Percentiles rank a stretch among this genome's conserved stretches.
phyloP scores from a whole-genome alignment of 2,329 filamentous ascomycete species.

The Xylaria sp. region DNA sequence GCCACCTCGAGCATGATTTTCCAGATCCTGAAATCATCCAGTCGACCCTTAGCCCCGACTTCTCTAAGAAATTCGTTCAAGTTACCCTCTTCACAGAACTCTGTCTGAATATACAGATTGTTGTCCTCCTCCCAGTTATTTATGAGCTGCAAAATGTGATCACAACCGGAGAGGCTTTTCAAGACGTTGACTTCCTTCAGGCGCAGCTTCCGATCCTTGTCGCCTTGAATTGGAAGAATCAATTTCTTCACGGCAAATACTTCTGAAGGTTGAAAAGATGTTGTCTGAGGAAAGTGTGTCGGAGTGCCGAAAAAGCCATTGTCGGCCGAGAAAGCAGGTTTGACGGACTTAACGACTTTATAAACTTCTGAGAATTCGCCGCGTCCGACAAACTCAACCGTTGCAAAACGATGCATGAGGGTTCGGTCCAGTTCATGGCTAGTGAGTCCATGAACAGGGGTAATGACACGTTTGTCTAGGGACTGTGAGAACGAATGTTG shows the following conservation, averaged over 20 bases:
- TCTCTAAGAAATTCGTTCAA: slow-evolving; percentile 86
- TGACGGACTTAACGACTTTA: slow-evolving; percentile 68
- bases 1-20: slow-evolving; percentile 92
- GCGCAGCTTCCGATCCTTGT: slow-evolving; percentile 83
- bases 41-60: slow-evolving; percentile 82
- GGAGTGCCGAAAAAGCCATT: slow-evolving; percentile 59
- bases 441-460: slow-evolving; percentile 75
- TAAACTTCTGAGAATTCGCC: slow-evolving; percentile 97
- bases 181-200: slow-evolving; percentile 86
- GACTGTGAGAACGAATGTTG: slow-evolving; percentile 68
- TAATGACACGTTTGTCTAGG: slow-evolving; percentile 71
- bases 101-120: slow-evolving; percentile 95
- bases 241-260: slow-evolving; percentile 96
- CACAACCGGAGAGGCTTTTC: slow-evolving; percentile 78
- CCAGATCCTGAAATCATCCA: slow-evolving; percentile 99
- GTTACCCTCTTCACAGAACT: slow-evolving; percentile 95
- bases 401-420: slow-evolving; percentile 80
- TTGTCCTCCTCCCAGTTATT: slow-evolving; percentile 88
- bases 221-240: slow-evolving; percentile 80
- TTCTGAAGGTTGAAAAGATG: slow-evolving; percentile 63
- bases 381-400: slow-evolving; percentile 81
- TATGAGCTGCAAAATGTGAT: slow-evolving; percentile 86
- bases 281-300: slow-evolving; percentile 58
- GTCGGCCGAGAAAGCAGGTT: slow-evolving; percentile 55
- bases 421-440: slow-evolving; percentile 79